Base-by-base conservation (phyloP, 2,329 filamentous ascomycete species). In the Ophiostoma montium region DNA sequence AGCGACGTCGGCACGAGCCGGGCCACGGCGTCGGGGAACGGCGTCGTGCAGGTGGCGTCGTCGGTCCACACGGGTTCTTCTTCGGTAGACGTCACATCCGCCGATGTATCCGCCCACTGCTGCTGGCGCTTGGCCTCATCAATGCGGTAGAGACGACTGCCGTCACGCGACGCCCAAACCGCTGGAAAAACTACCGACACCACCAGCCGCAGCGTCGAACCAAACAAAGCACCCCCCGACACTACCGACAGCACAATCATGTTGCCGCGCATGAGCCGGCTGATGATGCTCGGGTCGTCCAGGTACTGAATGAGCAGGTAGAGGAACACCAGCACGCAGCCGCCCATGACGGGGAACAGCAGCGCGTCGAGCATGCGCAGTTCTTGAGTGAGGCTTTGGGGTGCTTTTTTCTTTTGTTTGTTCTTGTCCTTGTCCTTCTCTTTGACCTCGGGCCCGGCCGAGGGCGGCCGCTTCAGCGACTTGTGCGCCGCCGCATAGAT, bases 291-390 rank as follows among this genome's bases (percentile, higher is more conserved):
- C 1, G 88, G 82, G 59, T 95, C 86, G 55, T 90, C 72, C 49
- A 95, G 76, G 75, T 83, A 92, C 62, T 94, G 87, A 61, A 96
- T 87, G 52, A 95, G 70, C 58, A 89, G 82, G 68, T 96, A 96
- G 12, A 96, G 71, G 5, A 79, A 79, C 38, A 63, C 73, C 9
- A 96, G 75, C 2, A 1, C 78, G 10, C 70, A 59, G 2, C 80
- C 86, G 6, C 88, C 89, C 49, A 88, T 70, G 31, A 95, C 57
- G 2, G 90, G 92, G 54, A 95, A 85, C 58, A 94, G 64, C 56
- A 96, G 76, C 44, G 87, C 90, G 63, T 96, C 90, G 0, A 76
- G 80, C 1, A 84, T 80, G 9, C 80, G 73, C 47, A 94, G 16
- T 19, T 30, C 13, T 31, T 42, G 27, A 12, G 16, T 36, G 5